Evolutionary conservation across 106 monocot species (phyloP), one percentile per base, ranked within the genome.

Genomic region (Chionographis japonica): DNA sequence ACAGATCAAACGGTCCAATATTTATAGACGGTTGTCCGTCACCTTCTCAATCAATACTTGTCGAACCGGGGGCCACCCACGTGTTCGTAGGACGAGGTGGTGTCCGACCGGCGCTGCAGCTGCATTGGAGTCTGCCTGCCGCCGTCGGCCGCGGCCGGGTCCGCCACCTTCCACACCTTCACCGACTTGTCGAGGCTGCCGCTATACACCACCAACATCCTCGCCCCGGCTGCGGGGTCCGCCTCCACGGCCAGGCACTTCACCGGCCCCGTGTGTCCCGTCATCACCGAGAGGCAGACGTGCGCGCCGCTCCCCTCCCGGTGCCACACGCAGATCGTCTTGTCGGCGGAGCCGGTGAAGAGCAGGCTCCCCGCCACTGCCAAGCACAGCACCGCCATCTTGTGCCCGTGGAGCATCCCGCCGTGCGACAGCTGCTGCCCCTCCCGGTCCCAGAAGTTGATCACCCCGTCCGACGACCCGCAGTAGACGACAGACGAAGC

Each of bases 321-420:
- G 49, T 82, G 62, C 93, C 91, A 92, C 38, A 87, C 80, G 55
- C 88, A 80, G 0, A 92, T 88, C 27, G 76, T 85, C 58, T 74
- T 77, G 56, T 92, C 88, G 0, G 87, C 82, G 0, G 85, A 88
- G 4, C 88, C 88, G 9, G 75, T 79, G 20, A 88, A 72, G 53
- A 92, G 56, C 56, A 92, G 62, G 12, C 27, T 56, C 0, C 77
- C 75, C 0, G 82, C 77, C 8, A 77, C 61, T 4, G 88, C 77
- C 19, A 92, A 71, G 69, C 88, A 92, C 11, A 87, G 66, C 56
- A 92, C 88, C 14, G 85, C 88, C 54, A 71, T 17, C 40, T 73
- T 74, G 63, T 92, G 92, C 9, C 80, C 88, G 14, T 12, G 62
- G 16, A 79, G 68, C 35, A 63, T 27, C 27, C 77, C 80, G 6